Conservation (phyloP, 305 asterid genomes). For the Rubia peregrina region DNA sequence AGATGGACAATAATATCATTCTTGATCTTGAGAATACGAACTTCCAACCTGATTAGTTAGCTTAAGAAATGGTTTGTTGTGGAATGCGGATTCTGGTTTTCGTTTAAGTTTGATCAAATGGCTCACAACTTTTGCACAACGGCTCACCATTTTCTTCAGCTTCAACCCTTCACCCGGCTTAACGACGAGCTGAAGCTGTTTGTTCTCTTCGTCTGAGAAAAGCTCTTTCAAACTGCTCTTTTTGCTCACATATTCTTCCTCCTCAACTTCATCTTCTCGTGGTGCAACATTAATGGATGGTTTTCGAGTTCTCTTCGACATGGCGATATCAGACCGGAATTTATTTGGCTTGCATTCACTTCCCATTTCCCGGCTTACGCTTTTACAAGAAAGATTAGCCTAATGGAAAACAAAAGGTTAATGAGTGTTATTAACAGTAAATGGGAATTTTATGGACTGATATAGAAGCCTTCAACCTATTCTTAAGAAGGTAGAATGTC, state of each 20-base stretch:
- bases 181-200: conserved; percentile 22
- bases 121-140: conserved; percentile 25
- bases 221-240: conserved; percentile 31
- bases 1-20: background rate
- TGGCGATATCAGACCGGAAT: conserved; percentile 17
- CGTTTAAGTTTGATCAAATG: conserved; percentile 28
- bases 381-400: background rate
- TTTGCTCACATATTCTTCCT: background rate
- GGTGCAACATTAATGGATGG: conserved; percentile 7
- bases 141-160: conserved; percentile 30
- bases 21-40: background rate
- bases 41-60: conserved; percentile 10
- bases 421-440: background rate
- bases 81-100: conserved; percentile 11
- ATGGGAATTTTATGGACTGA: background rate
- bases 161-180: conserved; percentile 18
- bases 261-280: background rate
- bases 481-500: conserved; percentile 13
- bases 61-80: conserved; percentile 11
- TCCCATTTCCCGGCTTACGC: conserved; percentile 10
- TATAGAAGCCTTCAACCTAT: background rate
- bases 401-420: background rate
- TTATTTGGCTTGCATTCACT: conserved; percentile 16
- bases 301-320: conserved; percentile 23
- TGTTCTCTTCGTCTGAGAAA: conserved; percentile 25